Percentiles rank a stretch among this genome's conserved stretches.
Conservation (phyloP, 192 early-diverging fungal genomes). For the Gigaspora rosea region DNA sequence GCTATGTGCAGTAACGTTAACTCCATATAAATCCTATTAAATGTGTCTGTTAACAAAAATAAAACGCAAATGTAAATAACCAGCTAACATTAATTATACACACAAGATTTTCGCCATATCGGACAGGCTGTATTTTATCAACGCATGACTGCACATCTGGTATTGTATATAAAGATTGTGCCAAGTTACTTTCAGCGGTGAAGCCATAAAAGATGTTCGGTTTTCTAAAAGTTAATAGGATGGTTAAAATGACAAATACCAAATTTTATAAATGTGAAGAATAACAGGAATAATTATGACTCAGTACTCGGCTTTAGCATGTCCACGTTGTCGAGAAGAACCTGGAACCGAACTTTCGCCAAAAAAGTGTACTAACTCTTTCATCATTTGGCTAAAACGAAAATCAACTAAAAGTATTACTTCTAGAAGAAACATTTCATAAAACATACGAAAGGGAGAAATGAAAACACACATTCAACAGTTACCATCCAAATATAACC, state of each 20-base stretch:
- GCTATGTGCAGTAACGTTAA: constrained; percentile 62
- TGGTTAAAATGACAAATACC: neutral
- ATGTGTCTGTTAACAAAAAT: constrained; percentile 28
- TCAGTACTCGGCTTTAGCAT: neutral
- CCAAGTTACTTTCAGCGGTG: constrained; percentile 15
- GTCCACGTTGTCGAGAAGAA: neutral
- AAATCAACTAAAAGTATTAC: neutral
- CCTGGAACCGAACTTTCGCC: constrained; percentile 34
- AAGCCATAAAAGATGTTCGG: neutral
- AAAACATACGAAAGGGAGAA: neutral
- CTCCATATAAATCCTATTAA: constrained; percentile 38
- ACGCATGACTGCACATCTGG: constrained; percentile 61
- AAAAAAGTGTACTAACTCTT: constrained; percentile 60
- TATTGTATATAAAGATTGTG: constrained; percentile 52
- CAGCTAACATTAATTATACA: neutral
- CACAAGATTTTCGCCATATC: constrained; percentile 58
- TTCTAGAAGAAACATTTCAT: neutral
- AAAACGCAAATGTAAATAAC: neutral
- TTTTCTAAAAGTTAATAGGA: neutral
- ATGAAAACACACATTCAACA: neutral
- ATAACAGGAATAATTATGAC: no score
- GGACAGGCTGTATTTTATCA: constrained; percentile 59
- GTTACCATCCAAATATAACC: constrained; percentile 73
- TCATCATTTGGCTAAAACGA: constrained; percentile 55
- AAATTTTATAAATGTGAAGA: no score